Base-by-base conservation (phyloP, 2,329 filamentous ascomycete genomes). In the Cryphonectria naterciae region DNA sequence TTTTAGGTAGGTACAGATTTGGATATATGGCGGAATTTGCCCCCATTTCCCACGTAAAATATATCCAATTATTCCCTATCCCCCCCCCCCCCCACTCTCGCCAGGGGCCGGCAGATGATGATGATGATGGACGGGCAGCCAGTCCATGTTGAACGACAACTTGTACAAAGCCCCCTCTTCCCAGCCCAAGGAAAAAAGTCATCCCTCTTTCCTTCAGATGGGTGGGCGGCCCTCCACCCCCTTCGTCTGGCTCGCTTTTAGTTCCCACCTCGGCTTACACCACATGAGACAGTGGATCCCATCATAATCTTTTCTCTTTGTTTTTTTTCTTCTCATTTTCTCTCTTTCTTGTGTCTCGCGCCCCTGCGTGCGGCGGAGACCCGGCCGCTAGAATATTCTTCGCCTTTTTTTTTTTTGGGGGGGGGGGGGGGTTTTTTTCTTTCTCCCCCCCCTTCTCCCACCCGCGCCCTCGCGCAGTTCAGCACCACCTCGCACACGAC, bases 311-410 rank as follows among this genome's bases (percentile, higher is more conserved):
- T 43, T 17, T 17, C 13, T 2, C 13, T 2, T 1, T 5, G 17
- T 17, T 17, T 17, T 11, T 17, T 2, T 17, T 17, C 17, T 6
- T 43, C 11, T 17, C 15, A 5, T 43, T 43, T 13, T 43, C 5
- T 11, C 7, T 8, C 1, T 22, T 19, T 6, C 4, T 17, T 17
- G 54, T 58, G 43, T 65, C 43, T 65, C 63, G 43, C 28, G 25
- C 28, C 63, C 25, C 63, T 65, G 63, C 63, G 43, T 65, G 43
- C 39, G 25, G 63, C 25, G 3, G 63, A 39, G 54, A 49, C 19
- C 22, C 46, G 46, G 58, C 58, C 35, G 58, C 22, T 39, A 39
- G 58, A 39, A 61, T 13, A 58, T 58, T 58, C 54, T 58, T 58
- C 28, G 28, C 58, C 32, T 17, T 22, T 19, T 2, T 17, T 10